A percentile compares a stretch with the other conserved stretches of the same genome.
phyloP scores from a whole-genome alignment of 305 asterid genomes.

The Plantago coronopus region DNA sequence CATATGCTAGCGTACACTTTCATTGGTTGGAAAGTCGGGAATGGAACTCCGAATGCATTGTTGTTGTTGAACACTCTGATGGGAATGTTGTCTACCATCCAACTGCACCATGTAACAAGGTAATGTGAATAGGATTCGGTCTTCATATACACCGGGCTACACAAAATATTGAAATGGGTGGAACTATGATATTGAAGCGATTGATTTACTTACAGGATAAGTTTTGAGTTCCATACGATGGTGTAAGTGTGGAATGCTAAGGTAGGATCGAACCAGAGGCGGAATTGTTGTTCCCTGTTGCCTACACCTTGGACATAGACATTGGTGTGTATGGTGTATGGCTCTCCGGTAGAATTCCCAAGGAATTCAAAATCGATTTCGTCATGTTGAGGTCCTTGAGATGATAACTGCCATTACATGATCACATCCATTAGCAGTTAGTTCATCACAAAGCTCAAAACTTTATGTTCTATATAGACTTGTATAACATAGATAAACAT shows the following conservation, averaged over 20 bases:
- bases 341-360: neutral
- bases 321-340: conserved; percentile 3
- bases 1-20: too few species aligned
- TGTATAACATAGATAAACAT: too few species aligned
- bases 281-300: neutral
- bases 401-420: neutral
- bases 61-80: neutral
- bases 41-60: neutral
- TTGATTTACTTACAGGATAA: neutral
- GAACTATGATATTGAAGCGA: neutral
- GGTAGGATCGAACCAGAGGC: conserved; percentile 5
- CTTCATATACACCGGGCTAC: neutral
- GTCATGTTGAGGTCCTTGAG: neutral
- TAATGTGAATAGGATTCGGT: neutral
- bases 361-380: conserved; percentile 1
- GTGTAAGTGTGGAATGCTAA: conserved; percentile 6
- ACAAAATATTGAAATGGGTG: too few species aligned
- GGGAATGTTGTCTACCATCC: neutral
- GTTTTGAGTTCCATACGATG: conserved; percentile 1
- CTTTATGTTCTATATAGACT: too few species aligned
- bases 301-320: neutral
- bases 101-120: neutral
- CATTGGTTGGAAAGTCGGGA: neutral
- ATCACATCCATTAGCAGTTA: too few species aligned
- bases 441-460: too few species aligned